These are phyloP conservation scores for Marasmius sp. DNA, from an alignment of 1,284 basidiomycete genomes.

Conservation along the genomic window DNA sequence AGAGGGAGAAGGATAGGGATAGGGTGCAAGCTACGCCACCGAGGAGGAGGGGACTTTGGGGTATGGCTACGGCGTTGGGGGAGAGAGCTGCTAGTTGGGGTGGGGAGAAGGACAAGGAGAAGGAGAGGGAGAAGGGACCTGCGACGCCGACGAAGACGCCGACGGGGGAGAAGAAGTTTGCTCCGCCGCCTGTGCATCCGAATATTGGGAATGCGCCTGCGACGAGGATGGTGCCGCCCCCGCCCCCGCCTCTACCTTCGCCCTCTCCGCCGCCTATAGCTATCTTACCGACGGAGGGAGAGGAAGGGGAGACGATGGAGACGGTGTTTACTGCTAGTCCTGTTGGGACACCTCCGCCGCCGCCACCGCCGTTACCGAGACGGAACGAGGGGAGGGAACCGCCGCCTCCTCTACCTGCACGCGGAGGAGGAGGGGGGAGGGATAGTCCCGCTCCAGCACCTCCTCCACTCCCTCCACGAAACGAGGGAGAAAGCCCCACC, in stretches of 20 bases:
- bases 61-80: constrained; percentile 53
- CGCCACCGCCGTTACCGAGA: constrained; percentile 30
- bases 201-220: constrained; percentile 4
- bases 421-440: not conserved
- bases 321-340: constrained; percentile 8
- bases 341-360: constrained; percentile 24
- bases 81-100: constrained; percentile 53
- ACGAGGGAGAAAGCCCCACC: not conserved
- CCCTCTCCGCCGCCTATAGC: not conserved
- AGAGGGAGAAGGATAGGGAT: constrained; percentile 22
- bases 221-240: not conserved
- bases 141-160: not conserved
- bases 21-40: constrained; percentile 48
- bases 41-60: constrained; percentile 53
- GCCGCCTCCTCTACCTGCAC: constrained; percentile 2
- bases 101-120: constrained; percentile 39
- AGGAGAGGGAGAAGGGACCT: constrained; percentile 24
- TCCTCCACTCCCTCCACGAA: constrained; percentile 31
- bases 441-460: constrained; percentile 22
- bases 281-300: too few relatives aligned
- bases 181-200: constrained; percentile 41
- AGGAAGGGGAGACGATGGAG: too few relatives aligned
- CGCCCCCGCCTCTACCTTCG: constrained; percentile 14
- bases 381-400: constrained; percentile 17
- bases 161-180: constrained; percentile 3